Percentiles rank a stretch among this genome's conserved stretches.
Evolutionary conservation across 805 yeast genomes (phyloP).

Genomic region (Starmerella scarabaei): DNA sequence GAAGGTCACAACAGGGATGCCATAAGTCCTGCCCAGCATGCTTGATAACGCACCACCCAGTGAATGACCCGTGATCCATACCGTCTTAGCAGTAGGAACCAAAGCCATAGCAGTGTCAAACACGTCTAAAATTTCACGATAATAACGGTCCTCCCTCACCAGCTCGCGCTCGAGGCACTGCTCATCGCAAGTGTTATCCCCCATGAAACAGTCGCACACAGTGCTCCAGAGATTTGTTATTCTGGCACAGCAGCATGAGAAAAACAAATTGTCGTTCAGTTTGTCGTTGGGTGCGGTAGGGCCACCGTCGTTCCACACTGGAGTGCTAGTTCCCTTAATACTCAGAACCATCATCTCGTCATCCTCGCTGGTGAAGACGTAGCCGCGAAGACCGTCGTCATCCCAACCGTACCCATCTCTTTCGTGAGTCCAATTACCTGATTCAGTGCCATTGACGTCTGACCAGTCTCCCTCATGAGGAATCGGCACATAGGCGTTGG

Average conservation of each 20-base stretch:
- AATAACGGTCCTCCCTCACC: conserved; percentile 63
- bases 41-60: conserved; percentile 80
- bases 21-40: conserved; percentile 75
- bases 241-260: conserved; percentile 93
- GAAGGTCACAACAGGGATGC: conserved; percentile 77
- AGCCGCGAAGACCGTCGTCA: conserved; percentile 76
- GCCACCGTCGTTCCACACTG: conserved; percentile 38
- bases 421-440: conserved; percentile 40
- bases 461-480: conserved; percentile 81
- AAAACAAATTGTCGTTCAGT: conserved; percentile 72
- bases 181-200: conserved; percentile 67
- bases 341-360: conserved; percentile 57
- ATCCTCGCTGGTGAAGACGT: conserved; percentile 56
- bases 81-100: conserved; percentile 50
- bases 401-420: conserved; percentile 75
- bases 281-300: conserved; percentile 77
- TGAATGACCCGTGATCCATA: conserved; percentile 94
- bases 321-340: conserved; percentile 85
- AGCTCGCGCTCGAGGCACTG: conserved; percentile 70
- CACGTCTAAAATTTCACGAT: conserved; percentile 62
- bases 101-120: conserved; percentile 54
- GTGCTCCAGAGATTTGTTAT: conserved; percentile 85
- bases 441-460: conserved; percentile 36
- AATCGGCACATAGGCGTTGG: conserved; percentile 74
- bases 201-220: conserved; percentile 83